These are phyloP conservation scores for Lentinula guzmanii DNA, from an alignment of 768 basidiomycete species.

Conservation along the genomic window DNA sequence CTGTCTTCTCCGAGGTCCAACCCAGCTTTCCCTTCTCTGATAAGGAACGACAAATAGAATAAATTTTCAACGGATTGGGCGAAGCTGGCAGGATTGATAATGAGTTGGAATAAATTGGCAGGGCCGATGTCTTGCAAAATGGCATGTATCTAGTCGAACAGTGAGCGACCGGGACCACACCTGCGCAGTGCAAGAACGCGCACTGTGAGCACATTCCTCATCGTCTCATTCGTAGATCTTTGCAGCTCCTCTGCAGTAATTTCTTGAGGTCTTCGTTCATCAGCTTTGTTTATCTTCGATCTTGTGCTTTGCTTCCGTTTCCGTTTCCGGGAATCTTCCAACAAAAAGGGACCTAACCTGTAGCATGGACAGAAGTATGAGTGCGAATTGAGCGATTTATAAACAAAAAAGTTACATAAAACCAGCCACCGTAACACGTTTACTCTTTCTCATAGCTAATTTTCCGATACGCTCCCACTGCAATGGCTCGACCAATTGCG, in stretches of 20 bases:
- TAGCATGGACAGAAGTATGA: slow-evolving; percentile 11
- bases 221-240: slow-evolving; percentile 82
- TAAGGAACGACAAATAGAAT: slow-evolving; percentile 91
- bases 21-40: slow-evolving; percentile 77
- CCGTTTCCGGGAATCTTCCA: slow-evolving; percentile 69
- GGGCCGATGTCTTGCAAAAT: slow-evolving; percentile 42
- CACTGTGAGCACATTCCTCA: slow-evolving; percentile 75
- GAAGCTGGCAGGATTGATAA: slow-evolving; percentile 87
- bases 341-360: slow-evolving; percentile 90
- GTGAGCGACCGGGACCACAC: not conserved
- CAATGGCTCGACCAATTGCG: slow-evolving; percentile 32
- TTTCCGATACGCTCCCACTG: slow-evolving; percentile 87
- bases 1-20: slow-evolving; percentile 62
- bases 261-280: slow-evolving; percentile 69
- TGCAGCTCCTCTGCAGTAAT: slow-evolving; percentile 77
- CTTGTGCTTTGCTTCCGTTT: slow-evolving; percentile 44
- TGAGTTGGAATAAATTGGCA: slow-evolving; percentile 79
- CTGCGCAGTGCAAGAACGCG: slow-evolving; percentile 15
- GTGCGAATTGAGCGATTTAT: not conserved
- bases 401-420: slow-evolving; percentile 64
- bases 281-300: slow-evolving; percentile 65
- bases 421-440: slow-evolving; percentile 72
- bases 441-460: slow-evolving; percentile 75
- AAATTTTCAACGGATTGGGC: slow-evolving; percentile 95
- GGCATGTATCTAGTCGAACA: slow-evolving; percentile 35